Conservation (phyloP, 352 stramenopile genomes). For the Plasmopara halstedii region DNA sequence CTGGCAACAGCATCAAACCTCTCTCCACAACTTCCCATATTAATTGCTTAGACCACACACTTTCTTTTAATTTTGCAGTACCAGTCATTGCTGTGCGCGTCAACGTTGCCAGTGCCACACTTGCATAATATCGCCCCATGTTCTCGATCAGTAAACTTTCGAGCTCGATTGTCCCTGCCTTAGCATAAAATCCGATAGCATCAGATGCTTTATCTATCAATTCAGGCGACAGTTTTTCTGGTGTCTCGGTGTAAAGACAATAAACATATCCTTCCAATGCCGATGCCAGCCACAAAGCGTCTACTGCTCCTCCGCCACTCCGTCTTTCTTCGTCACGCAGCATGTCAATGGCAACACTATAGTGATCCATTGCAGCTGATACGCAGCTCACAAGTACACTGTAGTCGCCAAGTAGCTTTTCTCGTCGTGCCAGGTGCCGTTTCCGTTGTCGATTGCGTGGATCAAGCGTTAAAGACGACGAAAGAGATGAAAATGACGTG, state of each 20-base stretch:
- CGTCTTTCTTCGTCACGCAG: slow-evolving; percentile 70
- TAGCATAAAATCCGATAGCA: slow-evolving; percentile 56
- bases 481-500: slow-evolving; percentile 22
- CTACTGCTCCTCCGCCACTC: slow-evolving; percentile 33
- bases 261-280: slow-evolving; percentile 69
- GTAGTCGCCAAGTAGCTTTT: slow-evolving; percentile 81
- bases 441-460: slow-evolving; percentile 36
- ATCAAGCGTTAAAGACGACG: slow-evolving; percentile 35
- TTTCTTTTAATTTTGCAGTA: slow-evolving; percentile 41
- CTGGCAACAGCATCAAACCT: slow-evolving; percentile 41
- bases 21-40: slow-evolving; percentile 63
- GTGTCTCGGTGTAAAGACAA: slow-evolving; percentile 41
- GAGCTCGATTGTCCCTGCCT: slow-evolving; percentile 53
- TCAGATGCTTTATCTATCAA: slow-evolving; percentile 76
- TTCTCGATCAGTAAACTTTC: slow-evolving; percentile 65
- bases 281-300: slow-evolving; percentile 73
- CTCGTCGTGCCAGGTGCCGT: slow-evolving; percentile 45
- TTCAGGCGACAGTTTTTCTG: slow-evolving; percentile 59
- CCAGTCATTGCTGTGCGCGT: slow-evolving; percentile 9
- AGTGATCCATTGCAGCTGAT: slow-evolving; percentile 63
- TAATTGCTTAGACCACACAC: slow-evolving; percentile 60
- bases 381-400: slow-evolving; percentile 57
- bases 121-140: slow-evolving; percentile 64
- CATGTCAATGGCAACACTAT: slow-evolving; percentile 58
- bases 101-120: slow-evolving; percentile 22